A percentile compares a stretch with the other conserved stretches of the same genome.
phyloP scores from a whole-genome alignment of 2,329 filamentous ascomycete species.

The Furcasterigmium furcatum region DNA sequence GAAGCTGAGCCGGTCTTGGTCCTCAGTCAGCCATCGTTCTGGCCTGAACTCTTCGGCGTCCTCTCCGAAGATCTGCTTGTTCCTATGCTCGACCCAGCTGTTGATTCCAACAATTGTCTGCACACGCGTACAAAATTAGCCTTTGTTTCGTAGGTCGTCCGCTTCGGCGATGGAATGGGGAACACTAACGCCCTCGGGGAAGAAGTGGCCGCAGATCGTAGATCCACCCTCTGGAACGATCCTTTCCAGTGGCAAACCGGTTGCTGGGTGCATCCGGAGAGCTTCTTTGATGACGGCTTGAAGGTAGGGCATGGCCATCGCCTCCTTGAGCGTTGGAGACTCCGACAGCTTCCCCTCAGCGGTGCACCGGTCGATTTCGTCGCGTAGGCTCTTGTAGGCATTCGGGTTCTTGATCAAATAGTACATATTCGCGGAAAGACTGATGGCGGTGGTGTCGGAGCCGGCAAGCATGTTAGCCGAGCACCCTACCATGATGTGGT shows the following conservation, averaged over 20 bases:
- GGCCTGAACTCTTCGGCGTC: conserved; percentile 34
- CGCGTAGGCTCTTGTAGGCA: conserved; percentile 25
- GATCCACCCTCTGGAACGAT: conserved; percentile 40
- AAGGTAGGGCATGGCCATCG: conserved; percentile 36
- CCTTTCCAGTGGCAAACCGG: conserved; percentile 44
- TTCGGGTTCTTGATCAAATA: conserved; percentile 19
- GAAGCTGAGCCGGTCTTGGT: not conserved
- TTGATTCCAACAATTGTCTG: conserved; percentile 35
- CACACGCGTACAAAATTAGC: too few relatives aligned
- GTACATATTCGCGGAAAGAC: conserved; percentile 24
- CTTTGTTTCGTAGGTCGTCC: not conserved
- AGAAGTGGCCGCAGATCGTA: conserved; percentile 27
- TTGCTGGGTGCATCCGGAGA: conserved; percentile 43
- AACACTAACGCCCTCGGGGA: conserved; percentile 22
- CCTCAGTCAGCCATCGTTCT: conserved; percentile 22
- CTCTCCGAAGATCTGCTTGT: conserved; percentile 31
- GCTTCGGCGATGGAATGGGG: not conserved
- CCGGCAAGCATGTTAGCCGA: conserved; percentile 22
- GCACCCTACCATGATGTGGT: conserved; percentile 15
- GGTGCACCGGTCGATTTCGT: conserved; percentile 30
- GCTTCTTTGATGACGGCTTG: conserved; percentile 52
- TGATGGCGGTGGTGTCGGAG: conserved; percentile 30
- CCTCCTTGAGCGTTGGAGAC: conserved; percentile 19
- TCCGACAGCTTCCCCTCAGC: conserved; percentile 7
- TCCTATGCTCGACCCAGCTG: conserved; percentile 33